Percentiles rank a stretch among this genome's conserved stretches.
These are phyloP conservation scores for Colletotrichum sp. DNA, from an alignment of 2,329 filamentous ascomycete species.

Conservation along the genomic window DNA sequence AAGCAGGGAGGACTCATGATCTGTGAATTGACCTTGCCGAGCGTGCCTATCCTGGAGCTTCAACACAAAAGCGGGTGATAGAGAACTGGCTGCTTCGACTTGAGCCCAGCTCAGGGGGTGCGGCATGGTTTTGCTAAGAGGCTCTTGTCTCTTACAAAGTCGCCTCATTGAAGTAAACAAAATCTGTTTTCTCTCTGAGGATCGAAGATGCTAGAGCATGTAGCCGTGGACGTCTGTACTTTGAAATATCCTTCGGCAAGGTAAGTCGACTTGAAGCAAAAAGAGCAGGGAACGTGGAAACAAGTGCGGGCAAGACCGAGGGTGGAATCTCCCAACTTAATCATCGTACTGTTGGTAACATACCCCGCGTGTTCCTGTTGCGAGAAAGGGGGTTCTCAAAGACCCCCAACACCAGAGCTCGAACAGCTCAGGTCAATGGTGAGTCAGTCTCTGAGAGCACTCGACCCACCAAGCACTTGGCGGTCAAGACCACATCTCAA, in stretches of 20 bases:
- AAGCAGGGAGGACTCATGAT: too few species aligned
- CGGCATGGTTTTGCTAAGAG: not conserved
- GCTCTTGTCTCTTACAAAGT: not conserved
- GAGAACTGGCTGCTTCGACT: not conserved
- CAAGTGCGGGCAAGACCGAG: not conserved
- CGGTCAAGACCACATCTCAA: not conserved
- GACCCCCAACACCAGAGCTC: not conserved
- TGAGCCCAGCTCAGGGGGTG: not conserved
- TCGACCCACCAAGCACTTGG: not conserved
- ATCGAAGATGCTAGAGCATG: not conserved
- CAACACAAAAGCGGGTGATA: not conserved
- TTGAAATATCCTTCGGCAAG: not conserved
- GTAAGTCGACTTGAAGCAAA: not conserved
- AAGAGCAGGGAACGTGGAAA: not conserved
- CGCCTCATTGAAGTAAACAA: not conserved
- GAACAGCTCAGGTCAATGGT: not conserved
- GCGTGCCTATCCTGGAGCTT: too few species aligned
- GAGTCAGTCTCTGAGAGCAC: not conserved
- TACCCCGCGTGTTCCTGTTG: not conserved
- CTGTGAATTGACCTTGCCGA: too few species aligned
- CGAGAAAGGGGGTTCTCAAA: not conserved
- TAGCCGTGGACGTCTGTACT: not conserved
- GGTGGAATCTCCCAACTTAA: not conserved
- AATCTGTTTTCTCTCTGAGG: not conserved
- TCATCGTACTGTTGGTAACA: not conserved